Base-by-base conservation (phyloP, 2,329 filamentous ascomycete species). In the Colletotrichum incanum region DNA sequence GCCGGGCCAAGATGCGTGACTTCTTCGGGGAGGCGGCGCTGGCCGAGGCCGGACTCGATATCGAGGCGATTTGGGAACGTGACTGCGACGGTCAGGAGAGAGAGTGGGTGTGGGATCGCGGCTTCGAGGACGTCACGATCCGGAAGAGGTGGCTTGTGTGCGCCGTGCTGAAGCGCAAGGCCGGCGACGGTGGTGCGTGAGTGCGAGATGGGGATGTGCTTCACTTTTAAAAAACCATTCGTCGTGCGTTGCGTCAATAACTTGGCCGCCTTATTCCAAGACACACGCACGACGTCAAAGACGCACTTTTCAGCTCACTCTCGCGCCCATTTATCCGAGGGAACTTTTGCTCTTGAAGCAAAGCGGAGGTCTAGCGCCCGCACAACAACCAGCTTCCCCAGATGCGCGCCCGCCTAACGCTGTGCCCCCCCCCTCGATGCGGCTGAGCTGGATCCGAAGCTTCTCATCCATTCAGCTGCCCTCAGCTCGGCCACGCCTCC, bases 61-160 rank as follows among this genome's bases (percentile, higher is more conserved):
- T 93, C 3, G 92, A 93, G 78, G 81, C 84, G 37, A 90, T 94
- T 26, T 92, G 88, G 84, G 93, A 94, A 82, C 87, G 91, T 79
- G 90, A 94, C 79, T 92, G 88, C 18, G 86, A 92, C 65, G 92
- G 92, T 3, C 78, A 79, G 18, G 87, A 92, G 79, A 86, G 92
- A 76, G 84, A 84, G 49, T 94, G 92, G 92, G 81, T 79, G 18
- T 81, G 81, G 73, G 89, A 92, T 76, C 85, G 91, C 8, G 91
- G 90, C 1, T 76, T 81, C 31, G 92, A 94, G 77, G 88, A 93
- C 78, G 81, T 88, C 5, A 87, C 85, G 0, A 87, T 87, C 78
- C 84, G 90, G 76, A 94, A 94, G 83, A 87, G 90, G 74, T 94
- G 93, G 92, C 82, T 93, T n/a, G 89, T 90, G 5, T 84, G 93